A percentile compares a stretch with the other conserved stretches of the same genome.
phyloP scores from a whole-genome alignment of 805 yeast genomes.

The Metschnikowia chrysomelidarum region DNA sequence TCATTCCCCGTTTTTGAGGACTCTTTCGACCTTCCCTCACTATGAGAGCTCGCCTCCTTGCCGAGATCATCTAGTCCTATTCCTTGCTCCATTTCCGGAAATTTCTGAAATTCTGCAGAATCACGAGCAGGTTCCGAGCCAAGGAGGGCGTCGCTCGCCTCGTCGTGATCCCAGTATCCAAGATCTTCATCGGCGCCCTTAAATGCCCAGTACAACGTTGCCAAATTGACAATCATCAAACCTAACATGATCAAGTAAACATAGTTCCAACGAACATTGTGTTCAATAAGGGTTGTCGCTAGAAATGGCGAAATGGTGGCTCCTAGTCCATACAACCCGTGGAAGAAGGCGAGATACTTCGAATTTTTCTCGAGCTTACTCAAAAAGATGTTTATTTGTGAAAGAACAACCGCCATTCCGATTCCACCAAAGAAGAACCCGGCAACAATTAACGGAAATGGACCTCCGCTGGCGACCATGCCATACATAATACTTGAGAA shows the following conservation, averaged over 20 bases:
- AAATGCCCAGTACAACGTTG: conserved; percentile 13
- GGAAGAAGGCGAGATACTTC: conserved; percentile 20
- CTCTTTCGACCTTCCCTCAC: not conserved
- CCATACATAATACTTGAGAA: conserved; percentile 16
- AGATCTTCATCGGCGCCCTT: conserved; percentile 19
- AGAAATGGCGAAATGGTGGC: conserved; percentile 24
- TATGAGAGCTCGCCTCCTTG: conserved; percentile 1
- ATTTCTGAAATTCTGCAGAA: conserved; percentile 1
- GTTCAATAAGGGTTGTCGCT: conserved; percentile 21
- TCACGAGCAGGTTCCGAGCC: not conserved
- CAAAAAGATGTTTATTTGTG: conserved; percentile 24
- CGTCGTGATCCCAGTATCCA: conserved; percentile 17
- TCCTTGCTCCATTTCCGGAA: conserved; percentile 7
- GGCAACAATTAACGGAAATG: conserved; percentile 22
- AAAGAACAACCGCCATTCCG: conserved; percentile 22
- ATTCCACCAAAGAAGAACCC: conserved; percentile 26
- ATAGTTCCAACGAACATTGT: conserved; percentile 20
- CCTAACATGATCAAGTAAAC: conserved; percentile 20
- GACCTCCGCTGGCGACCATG: conserved; percentile 21
- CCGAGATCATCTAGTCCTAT: conserved; percentile 12
- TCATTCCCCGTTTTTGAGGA: conserved; percentile 1
- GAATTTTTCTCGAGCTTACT: conserved; percentile 23
- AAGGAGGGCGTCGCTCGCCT: conserved; percentile 8
- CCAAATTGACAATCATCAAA: conserved; percentile 14
- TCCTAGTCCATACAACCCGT: conserved; percentile 27